Base-by-base conservation (phyloP, 257 asterid genomes). In the Fraxinus excelsior region DNA sequence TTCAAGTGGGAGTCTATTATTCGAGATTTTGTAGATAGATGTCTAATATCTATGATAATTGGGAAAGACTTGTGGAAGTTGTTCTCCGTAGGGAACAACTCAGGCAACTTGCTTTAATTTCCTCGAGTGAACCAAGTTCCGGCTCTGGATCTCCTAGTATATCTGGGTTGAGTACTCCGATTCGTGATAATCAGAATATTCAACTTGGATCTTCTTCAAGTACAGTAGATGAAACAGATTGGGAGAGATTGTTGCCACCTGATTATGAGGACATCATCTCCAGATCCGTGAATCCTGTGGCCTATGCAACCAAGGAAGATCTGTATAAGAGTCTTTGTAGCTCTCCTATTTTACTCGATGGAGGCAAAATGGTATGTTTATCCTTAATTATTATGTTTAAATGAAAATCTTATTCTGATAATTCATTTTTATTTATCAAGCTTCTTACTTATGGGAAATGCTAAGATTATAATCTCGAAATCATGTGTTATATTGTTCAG, bases 271-370 rank as follows among this genome's bases (percentile, higher is more conserved):
- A 74, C 40, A 35, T 35, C 10, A 79, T 85, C 42, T 83, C 87
- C 4, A 60, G 72, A 42, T 79, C 87, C 13, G 85, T 72, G 10
- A 40, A 74, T 67, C 80, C 82, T 1, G 68, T 84, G 64, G 68
- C 31, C 21, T 72, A 58, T 51, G 72, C 82, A 66, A 32, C 73
- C 81, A 81, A 79, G 67, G 83, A 83, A 67, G 83, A 80, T 49
- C 88, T 86, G 10, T 86, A 84, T 70, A 67, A 77, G 29, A 72
- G 65, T 35, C 84, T 88, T 2, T 85, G 82, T 18, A n/a, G 74
- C 71, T 80, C 82, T 25, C 86, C 83, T 16, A 71, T 80, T 58
- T 82, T 88, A 49, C 78, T 88, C 38, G 84, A 81, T 8, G 74
- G 42, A 46, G 88, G 89, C 0, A 84, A 62, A 18, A 25, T 79